A percentile compares a stretch with the other conserved stretches of the same genome.
phyloP scores from a whole-genome alignment of 768 basidiomycete genomes.

The Amanita rubescens region DNA sequence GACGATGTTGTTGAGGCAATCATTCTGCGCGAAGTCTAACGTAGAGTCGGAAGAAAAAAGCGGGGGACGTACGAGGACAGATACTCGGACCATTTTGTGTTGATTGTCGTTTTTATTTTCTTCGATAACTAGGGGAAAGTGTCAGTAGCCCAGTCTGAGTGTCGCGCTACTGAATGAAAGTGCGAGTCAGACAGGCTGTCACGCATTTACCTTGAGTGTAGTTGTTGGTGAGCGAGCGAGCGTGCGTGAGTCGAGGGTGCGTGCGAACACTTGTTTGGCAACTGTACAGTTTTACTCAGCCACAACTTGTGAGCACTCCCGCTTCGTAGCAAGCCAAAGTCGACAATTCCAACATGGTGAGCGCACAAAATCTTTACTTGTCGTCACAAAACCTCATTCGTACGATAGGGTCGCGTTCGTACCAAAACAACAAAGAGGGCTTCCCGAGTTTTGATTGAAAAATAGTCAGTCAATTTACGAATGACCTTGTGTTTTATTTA shows the following conservation, averaged over 20 bases:
- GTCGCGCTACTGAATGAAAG: constrained; percentile 72
- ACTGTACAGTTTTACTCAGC: constrained; percentile 35
- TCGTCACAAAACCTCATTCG: constrained; percentile 13
- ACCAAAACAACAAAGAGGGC: constrained; percentile 99
- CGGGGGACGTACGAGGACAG: constrained; percentile 69
- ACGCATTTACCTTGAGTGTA: constrained; percentile 33
- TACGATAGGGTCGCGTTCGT: constrained; percentile 87
- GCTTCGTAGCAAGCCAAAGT: constrained; percentile 7
- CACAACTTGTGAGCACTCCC: constrained; percentile 20
- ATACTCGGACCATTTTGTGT: constrained; percentile 78
- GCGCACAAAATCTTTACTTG: constrained; percentile 8
- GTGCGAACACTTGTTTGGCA: constrained; percentile 15
- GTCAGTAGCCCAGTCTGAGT: constrained; percentile 69
- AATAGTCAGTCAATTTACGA: constrained; percentile 63
- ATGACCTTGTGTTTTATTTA: neutral
- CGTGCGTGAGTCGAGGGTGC: constrained; percentile 15
- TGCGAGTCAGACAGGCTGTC: constrained; percentile 69
- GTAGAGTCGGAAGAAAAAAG: neutral
- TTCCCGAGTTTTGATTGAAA: constrained; percentile 97
- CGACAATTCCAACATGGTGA: constrained; percentile 47
- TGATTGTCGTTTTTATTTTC: constrained; percentile 14
- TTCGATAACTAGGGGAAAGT: constrained; percentile 13
- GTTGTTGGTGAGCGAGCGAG: constrained; percentile 13
- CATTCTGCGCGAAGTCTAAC: no score
- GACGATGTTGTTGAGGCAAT: constrained; percentile 90